A percentile compares a stretch with the other conserved stretches of the same genome.
Conservation (phyloP, 208 protist genomes). For the Endotrypanum monterogeii region DNA sequence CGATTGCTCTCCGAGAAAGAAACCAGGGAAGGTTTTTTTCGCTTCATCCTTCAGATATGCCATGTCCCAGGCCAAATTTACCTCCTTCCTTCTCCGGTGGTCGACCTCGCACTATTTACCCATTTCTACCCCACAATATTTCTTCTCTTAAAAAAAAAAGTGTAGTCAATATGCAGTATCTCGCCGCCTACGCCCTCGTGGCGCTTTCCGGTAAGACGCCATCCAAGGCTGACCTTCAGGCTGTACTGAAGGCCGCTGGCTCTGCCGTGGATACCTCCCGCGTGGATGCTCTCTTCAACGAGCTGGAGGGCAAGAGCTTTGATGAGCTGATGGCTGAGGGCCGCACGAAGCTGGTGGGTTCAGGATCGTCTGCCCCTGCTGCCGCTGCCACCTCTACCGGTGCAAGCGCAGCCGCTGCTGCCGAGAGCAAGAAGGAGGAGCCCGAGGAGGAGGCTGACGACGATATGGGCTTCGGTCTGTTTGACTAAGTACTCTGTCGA, state of each 20-base stretch:
- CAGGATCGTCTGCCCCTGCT: constrained; percentile 46
- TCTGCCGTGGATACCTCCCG: constrained; percentile 72
- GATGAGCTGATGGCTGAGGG: constrained; percentile 86
- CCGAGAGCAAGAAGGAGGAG: constrained; percentile 51
- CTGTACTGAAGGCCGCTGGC: constrained; percentile 90
- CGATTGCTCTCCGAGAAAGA: too few relatives aligned
- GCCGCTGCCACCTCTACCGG: constrained; percentile 37
- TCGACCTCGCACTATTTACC: too few relatives aligned
- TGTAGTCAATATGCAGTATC: constrained; percentile 81
- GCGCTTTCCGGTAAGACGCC: constrained; percentile 83
- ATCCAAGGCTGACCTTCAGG: constrained; percentile 81
- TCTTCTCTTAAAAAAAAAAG: too few relatives aligned
- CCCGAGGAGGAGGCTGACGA: constrained; percentile 87
- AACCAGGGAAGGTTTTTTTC: too few relatives aligned
- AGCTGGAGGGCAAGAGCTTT: constrained; percentile 92
- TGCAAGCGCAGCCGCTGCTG: constrained; percentile 50
- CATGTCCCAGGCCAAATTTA: too few relatives aligned
- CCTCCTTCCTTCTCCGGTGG: too few relatives aligned
- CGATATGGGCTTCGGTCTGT: constrained; percentile 92
- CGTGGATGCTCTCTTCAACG: constrained; percentile 69
- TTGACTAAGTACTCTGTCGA: constrained; percentile 63
- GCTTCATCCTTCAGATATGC: too few relatives aligned
- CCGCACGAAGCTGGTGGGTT: constrained; percentile 85
- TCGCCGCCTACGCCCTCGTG: constrained; percentile 93
- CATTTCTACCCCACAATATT: too few relatives aligned